Evolutionary conservation across 441 rosid genomes (phyloP).

Genomic region (Adansonia madagascariensis): DNA sequence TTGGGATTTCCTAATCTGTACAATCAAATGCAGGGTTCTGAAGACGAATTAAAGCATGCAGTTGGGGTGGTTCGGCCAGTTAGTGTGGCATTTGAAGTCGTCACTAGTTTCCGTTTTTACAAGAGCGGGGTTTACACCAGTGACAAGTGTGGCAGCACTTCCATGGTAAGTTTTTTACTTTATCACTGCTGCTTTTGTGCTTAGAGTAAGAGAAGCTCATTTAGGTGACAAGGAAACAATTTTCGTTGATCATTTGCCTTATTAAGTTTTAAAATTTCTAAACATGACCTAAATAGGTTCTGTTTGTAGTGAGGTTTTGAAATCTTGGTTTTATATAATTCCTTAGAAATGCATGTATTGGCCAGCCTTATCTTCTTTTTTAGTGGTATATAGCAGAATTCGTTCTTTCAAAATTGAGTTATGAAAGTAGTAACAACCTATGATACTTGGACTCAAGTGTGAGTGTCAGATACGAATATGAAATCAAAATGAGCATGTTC

Average conservation of each 20-base stretch:
- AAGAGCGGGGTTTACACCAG: conserved; percentile 78
- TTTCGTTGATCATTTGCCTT: background rate
- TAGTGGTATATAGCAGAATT: background rate
- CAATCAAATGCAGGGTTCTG: conserved; percentile 64
- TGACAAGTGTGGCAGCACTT: conserved; percentile 59
- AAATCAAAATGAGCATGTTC: too few species aligned
- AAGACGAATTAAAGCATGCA: conserved; percentile 85
- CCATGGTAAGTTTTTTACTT: conserved; percentile 52
- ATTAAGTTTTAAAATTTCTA: background rate
- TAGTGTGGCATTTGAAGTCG: conserved; percentile 84
- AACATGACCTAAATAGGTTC: background rate
- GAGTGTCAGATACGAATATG: background rate
- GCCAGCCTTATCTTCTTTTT: background rate
- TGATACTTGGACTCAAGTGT: too few species aligned
- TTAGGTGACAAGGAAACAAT: too few species aligned
- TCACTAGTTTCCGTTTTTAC: conserved; percentile 62
- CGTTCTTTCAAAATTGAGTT: background rate
- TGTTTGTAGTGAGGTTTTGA: background rate
- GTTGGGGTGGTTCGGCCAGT: conserved; percentile 83
- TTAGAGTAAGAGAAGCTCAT: too few species aligned
- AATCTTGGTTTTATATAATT: too few species aligned
- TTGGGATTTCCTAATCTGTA: background rate
- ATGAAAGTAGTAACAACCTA: background rate
- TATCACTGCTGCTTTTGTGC: too few species aligned
- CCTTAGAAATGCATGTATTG: background rate